phyloP scores from a whole-genome alignment of 805 yeast genomes.

The Yarrowia sp. region DNA sequence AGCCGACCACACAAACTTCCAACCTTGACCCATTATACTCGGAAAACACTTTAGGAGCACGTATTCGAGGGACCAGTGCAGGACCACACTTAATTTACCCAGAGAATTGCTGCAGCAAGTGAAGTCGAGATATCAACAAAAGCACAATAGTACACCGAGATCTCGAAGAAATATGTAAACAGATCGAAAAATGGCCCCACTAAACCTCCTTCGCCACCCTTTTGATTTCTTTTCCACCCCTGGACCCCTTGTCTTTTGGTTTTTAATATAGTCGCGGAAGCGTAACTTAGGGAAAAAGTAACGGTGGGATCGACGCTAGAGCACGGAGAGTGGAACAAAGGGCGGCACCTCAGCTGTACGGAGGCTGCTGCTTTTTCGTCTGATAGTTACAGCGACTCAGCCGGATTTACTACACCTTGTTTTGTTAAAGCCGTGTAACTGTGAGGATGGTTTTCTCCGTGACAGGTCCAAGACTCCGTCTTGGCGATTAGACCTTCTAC shows the following conservation, averaged over 20 bases:
- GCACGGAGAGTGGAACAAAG: not conserved
- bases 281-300: not conserved
- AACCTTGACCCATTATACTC: not conserved
- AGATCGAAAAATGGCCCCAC: too few relatives aligned
- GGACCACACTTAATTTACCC: too few relatives aligned
- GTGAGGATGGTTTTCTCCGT: not conserved
- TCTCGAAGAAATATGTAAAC: too few relatives aligned
- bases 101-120: too few relatives aligned
- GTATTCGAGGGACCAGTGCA: not conserved
- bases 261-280: not conserved
- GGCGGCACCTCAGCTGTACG: not conserved
- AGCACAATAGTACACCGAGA: too few relatives aligned
- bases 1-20: not conserved
- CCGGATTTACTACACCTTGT: too few relatives aligned
- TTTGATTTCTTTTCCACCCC: too few relatives aligned
- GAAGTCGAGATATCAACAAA: too few relatives aligned
- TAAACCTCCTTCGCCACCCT: too few relatives aligned
- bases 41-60: not conserved
- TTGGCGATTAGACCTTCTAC: too few relatives aligned
- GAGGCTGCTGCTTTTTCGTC: not conserved
- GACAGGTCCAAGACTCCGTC: too few relatives aligned
- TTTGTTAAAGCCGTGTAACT: not conserved
- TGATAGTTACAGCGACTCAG: not conserved
- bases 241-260: not conserved
- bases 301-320: constrained; percentile 11